phyloP scores from a whole-genome alignment of 2,329 filamentous ascomycete species.

The Bertia moriformis region DNA sequence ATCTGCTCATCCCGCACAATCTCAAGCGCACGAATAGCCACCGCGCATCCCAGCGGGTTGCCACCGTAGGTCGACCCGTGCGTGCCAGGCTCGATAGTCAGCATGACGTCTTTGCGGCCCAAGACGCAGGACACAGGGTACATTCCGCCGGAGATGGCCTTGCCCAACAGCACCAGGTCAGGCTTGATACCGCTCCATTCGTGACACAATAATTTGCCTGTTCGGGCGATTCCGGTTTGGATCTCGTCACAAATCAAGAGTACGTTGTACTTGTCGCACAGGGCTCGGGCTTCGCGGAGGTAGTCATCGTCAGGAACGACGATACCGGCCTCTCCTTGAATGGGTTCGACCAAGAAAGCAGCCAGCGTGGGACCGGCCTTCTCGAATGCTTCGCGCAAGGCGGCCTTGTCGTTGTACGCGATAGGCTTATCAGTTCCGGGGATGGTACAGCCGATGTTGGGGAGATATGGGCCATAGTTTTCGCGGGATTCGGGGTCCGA shows the following conservation, averaged over 20 bases:
- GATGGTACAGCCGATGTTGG: constrained; percentile 62
- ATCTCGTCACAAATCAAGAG: constrained; percentile 45
- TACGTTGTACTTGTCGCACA: constrained; percentile 29
- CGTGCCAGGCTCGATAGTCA: constrained; percentile 88
- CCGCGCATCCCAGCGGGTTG: constrained; percentile 86
- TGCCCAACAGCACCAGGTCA: constrained; percentile 85
- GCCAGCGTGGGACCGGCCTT: not conserved
- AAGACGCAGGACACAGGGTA: constrained; percentile 96
- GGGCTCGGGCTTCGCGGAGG: not conserved
- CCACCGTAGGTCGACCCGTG: constrained; percentile 98
- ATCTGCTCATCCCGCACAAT: constrained; percentile 84
- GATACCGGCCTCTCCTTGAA: constrained; percentile 1
- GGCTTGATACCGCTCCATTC: constrained; percentile 93
- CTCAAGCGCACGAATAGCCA: constrained; percentile 88
- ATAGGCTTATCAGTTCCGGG: constrained; percentile 1
- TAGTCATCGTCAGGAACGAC: constrained; percentile 1
- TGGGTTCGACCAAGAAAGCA: constrained; percentile 1
- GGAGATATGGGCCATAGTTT: constrained; percentile 93
- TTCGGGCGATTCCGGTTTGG: constrained; percentile 55
- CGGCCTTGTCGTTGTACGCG: not conserved
- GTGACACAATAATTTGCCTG: constrained; percentile 61
- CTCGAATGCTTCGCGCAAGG: not conserved
- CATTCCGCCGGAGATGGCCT: constrained; percentile 96
- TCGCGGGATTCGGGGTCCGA: constrained; percentile 89
- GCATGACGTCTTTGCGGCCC: constrained; percentile 78